These are phyloP conservation scores for Nepenthes alata DNA, from an alignment of 179 eudicot species.

Conservation along the genomic window DNA sequence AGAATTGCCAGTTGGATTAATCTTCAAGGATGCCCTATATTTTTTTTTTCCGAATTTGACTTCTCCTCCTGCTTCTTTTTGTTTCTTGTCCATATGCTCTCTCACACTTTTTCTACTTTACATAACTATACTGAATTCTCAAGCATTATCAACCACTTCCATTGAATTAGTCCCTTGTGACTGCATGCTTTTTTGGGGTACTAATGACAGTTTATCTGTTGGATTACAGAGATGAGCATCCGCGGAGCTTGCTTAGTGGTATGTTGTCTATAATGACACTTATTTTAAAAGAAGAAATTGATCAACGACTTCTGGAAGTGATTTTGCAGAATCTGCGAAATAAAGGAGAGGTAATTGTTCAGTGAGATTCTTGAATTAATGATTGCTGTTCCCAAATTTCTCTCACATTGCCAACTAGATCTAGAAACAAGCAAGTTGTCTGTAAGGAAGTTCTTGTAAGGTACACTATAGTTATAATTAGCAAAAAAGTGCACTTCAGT, in stretches of 20 bases:
- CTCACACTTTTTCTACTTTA: neutral
- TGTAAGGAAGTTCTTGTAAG: no score
- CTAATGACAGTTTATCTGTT: slow-evolving; percentile 3
- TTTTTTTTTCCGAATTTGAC: no score
- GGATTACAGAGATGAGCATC: slow-evolving; percentile 53
- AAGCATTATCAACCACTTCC: neutral
- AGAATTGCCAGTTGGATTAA: no score
- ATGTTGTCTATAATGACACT: slow-evolving; percentile 63
- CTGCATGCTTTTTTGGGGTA: neutral
- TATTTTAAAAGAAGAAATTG: slow-evolving; percentile 45
- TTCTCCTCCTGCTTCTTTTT: no score
- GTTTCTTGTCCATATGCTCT: no score
- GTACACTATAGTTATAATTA: no score
- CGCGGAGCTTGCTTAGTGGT: slow-evolving; percentile 38
- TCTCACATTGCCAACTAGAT: no score
- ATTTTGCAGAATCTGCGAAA: slow-evolving; percentile 52
- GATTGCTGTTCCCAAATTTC: no score
- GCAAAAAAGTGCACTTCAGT: no score
- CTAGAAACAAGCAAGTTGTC: no score
- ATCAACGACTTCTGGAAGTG: slow-evolving; percentile 51
- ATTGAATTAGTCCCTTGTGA: neutral
- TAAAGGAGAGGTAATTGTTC: slow-evolving; percentile 49
- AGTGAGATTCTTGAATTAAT: neutral
- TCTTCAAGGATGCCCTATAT: no score
- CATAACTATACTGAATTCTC: neutral